phyloP scores from a whole-genome alignment of 495 filamentous ascomycete species.

The Clohesyomyces aquaticus region DNA sequence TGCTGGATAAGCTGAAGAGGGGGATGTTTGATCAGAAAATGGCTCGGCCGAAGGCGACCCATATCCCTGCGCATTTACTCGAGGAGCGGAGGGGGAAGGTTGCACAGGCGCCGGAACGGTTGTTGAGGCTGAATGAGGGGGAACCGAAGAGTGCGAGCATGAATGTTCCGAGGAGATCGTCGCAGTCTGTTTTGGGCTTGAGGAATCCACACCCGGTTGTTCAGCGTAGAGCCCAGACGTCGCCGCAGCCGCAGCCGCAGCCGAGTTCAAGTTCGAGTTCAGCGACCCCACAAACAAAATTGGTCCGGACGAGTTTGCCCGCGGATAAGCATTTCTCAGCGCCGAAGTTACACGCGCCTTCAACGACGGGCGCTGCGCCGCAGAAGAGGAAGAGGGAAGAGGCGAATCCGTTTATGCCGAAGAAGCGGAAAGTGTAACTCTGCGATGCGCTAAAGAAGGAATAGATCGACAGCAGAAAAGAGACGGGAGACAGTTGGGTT shows the following conservation, averaged over 20 bases:
- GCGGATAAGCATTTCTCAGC: conserved; percentile 23
- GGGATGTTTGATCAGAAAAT: conserved; percentile 26
- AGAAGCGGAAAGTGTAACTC: conserved; percentile 1
- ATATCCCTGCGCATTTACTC: conserved; percentile 27
- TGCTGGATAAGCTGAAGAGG: conserved; percentile 29
- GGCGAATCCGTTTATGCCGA: conserved; percentile 11
- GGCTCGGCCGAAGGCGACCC: conserved; percentile 24
- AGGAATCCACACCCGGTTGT: background rate
- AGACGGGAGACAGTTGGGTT: background rate
- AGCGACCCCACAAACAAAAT: too few relatives aligned
- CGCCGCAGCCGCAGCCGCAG: too few relatives aligned
- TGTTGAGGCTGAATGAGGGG: conserved; percentile 26
- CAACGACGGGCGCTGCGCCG: background rate
- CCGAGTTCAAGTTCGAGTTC: too few relatives aligned
- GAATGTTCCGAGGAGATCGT: conserved; percentile 10
- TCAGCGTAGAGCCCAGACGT: too few relatives aligned
- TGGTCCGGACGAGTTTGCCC: conserved; percentile 8
- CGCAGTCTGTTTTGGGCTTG: background rate
- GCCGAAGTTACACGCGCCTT: conserved; percentile 11
- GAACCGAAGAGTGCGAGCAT: background rate
- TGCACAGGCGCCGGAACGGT: conserved; percentile 10
- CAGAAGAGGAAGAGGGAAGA: conserved; percentile 16
- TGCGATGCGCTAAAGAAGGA: background rate
- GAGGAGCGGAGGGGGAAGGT: conserved; percentile 25
- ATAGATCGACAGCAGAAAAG: background rate